Base-by-base conservation (phyloP, 305 asterid genomes). In the Withania somnifera region DNA sequence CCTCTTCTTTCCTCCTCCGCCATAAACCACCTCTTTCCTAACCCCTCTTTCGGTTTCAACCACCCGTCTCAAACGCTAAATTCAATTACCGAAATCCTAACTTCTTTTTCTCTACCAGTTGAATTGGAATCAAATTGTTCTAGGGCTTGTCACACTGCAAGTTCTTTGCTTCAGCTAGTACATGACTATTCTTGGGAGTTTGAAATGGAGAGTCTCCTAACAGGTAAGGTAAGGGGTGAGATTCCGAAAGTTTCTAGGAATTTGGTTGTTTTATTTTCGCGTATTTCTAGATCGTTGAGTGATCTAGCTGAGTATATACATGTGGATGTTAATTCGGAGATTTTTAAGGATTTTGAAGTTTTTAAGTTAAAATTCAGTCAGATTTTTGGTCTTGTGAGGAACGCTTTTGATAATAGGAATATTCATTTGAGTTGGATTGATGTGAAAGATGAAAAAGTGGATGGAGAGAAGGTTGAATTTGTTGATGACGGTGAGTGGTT, bases 381-480 rank as follows among this genome's bases (percentile, higher is more conserved):
- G 82, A 83, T 83, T 17, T 92, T 93, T 87, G 83, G 86, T 64
- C 82, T 28, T 83, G 91, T 90, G 83, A 89, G 80, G 58, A 91
- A 85, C 75, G 90, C 90, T 30, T 93, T 89, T 86, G 54, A 78
- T 68, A 76, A 51, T n/a, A 91, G 88, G 85, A 92, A 87, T 88
- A 87, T 96, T 84, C 97, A 92, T 88, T 81, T 91, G 80, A 89
- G 97, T 82, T 96, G 98, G 98, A 86, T 94, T 66, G 91, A 93
- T 80, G 97, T 91, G 73, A 86, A 82, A 67, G 85, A 73, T 78
- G 87, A 82, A 9, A 57, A 77, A 24, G 82, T 69, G 63, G 86
- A 57, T 66, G 66, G 83, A 84, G 87, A 66, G 22, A 81, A 81
- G 77, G 85, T 86, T 77, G 61, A 51, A 3, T 38, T 52, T 42